Percentiles rank a stretch among this genome's conserved stretches.
These are phyloP conservation scores for Dicorynia guianensis DNA, from an alignment of 306 rosid genomes.

Conservation along the genomic window DNA sequence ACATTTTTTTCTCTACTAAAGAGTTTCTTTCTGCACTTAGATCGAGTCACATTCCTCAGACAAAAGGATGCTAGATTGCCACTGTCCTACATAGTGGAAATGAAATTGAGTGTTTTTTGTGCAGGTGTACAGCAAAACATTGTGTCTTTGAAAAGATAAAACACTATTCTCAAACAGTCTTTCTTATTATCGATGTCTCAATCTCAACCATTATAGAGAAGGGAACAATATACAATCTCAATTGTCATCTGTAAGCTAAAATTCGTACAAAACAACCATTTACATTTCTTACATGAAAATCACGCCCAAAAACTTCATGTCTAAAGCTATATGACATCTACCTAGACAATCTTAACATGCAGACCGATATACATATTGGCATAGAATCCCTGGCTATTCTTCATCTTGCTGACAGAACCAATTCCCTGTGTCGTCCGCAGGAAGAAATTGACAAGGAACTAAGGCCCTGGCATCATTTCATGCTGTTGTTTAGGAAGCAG, in stretches of 20 bases:
- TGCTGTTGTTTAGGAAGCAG: too few species aligned
- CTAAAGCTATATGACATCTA: conserved; percentile 24
- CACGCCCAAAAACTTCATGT: neutral
- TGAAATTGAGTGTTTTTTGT: too few species aligned
- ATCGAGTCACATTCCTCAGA: too few species aligned
- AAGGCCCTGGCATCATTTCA: conserved; percentile 5
- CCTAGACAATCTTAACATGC: neutral
- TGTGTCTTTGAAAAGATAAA: too few species aligned
- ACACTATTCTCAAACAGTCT: too few species aligned
- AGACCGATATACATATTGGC: conserved; percentile 26
- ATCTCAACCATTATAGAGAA: neutral
- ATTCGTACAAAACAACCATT: neutral
- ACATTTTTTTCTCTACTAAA: too few species aligned
- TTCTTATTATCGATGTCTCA: neutral
- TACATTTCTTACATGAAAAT: neutral
- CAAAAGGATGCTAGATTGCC: too few species aligned
- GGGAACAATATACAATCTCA: neutral
- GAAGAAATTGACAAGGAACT: neutral
- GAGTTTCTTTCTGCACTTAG: too few species aligned
- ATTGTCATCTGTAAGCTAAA: neutral
- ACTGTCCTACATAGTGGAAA: too few species aligned
- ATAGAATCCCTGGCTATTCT: neutral
- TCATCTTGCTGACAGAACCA: neutral
- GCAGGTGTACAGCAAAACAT: too few species aligned
- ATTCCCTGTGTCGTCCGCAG: neutral